phyloP scores from a whole-genome alignment of 495 filamentous ascomycete genomes.

The Neurospora sp. region DNA sequence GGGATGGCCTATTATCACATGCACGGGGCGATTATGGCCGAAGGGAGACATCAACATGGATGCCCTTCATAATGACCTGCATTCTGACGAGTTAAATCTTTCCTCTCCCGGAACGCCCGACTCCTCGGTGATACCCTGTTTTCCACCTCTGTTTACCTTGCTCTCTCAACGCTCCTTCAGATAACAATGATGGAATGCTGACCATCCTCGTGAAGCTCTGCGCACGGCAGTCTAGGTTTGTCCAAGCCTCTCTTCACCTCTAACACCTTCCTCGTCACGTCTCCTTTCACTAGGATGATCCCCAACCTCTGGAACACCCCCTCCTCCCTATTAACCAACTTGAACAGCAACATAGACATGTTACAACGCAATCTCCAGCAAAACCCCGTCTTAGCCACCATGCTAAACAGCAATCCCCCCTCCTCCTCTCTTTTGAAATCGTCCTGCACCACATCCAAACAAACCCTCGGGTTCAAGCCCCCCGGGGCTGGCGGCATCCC shows the following conservation, averaged over 20 bases:
- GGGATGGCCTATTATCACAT: too few species aligned
- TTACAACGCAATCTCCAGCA: too few species aligned
- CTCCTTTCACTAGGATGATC: background rate
- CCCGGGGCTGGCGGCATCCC: background rate
- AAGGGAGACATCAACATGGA: background rate
- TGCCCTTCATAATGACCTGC: background rate
- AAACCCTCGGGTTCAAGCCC: background rate
- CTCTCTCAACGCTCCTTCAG: background rate
- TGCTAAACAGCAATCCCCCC: background rate
- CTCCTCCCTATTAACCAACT: background rate
- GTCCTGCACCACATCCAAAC: background rate
- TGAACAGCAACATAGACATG: background rate
- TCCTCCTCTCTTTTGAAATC: background rate
- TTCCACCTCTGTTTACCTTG: background rate
- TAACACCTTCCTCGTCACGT: background rate
- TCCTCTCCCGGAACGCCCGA: background rate
- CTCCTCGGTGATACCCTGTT: background rate
- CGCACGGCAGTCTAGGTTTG: background rate
- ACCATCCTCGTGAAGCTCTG: background rate
- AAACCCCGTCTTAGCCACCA: background rate
- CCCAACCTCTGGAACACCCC: background rate
- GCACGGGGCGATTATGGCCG: too few species aligned
- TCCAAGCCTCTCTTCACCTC: background rate
- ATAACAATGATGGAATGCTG: background rate
- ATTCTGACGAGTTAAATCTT: background rate